Evolutionary conservation across 2,329 filamentous ascomycete genomes (phyloP), one percentile per base, ranked within the genome.

Genomic region (Colletotrichum magnum): DNA sequence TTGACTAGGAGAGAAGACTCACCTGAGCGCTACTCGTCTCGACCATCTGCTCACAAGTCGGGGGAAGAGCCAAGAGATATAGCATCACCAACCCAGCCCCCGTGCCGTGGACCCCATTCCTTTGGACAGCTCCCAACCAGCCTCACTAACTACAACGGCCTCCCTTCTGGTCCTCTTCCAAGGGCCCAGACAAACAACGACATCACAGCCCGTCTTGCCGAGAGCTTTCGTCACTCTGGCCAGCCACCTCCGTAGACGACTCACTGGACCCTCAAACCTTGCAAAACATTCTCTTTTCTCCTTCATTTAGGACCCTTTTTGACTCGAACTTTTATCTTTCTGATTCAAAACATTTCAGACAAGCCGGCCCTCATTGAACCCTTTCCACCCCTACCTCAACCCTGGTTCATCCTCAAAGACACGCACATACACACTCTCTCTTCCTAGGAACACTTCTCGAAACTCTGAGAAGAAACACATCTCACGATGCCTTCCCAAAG

Each of bases 261-360:
- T 67, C 67, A 67, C 51, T 36, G 36, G 28, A 36, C n/a, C 24
- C 50, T n/a, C 26, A 45, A 53, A 54, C 36, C 62, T 10, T 21
- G 12, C 26, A 47, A 53, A 60, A 52, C 67, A 43, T 61, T 53
- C 63, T 32, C 57, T 61, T 51, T 52, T 24, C n/a, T 62, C 39
- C 41, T 41, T 60, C 16, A 36, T 61, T 48, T 26, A 66, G 62
- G 64, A 53, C 53, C 32, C 32, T 50, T 47, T 68, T 57, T 64
- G 53, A 69, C 67, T 67, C 63, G 59, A 26, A 39, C 32, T 66
- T 47, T 41, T 60, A 16, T 15, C 12, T 28, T 65, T 64, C 52
- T 69, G 67, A 69, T 59, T 67, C 67, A 69, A 47, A 47, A 58
- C 26, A 18, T 39, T 67, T 57, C 43, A 60, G 56, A 69, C 62